A percentile compares a stretch with the other conserved stretches of the same genome.
Conservation (phyloP, 73 alveolate genomes). For the Paramecium primaurelia region DNA sequence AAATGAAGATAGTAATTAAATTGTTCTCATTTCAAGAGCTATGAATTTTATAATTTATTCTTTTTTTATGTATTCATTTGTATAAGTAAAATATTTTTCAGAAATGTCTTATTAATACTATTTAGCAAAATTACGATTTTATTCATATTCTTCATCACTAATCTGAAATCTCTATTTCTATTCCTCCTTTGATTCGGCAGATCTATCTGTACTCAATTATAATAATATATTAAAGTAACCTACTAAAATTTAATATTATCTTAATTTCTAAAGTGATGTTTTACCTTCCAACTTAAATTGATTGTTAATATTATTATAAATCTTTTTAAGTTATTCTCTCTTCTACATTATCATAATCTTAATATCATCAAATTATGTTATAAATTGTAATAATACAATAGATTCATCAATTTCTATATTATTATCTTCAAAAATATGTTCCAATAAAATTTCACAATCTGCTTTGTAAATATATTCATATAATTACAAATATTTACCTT, state of each 20-base stretch:
- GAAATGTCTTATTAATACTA: background rate
- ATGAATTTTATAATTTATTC: background rate
- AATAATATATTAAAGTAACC: background rate
- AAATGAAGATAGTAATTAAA: background rate
- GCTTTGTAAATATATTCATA: background rate
- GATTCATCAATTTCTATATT: background rate
- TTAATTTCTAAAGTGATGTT: background rate
- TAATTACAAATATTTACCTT: background rate
- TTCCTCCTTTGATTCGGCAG: background rate
- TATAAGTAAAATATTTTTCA: background rate
- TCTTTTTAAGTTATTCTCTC: background rate
- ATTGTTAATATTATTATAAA: background rate
- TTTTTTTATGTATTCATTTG: background rate
- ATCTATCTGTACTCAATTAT: background rate
- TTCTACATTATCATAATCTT: background rate
- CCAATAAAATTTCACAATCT: background rate
- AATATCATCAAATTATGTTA: background rate
- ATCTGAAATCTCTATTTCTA: background rate
- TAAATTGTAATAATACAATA: background rate
- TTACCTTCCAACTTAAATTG: background rate
- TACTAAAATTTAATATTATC: background rate
- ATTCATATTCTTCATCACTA: background rate
- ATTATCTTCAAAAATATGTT: background rate
- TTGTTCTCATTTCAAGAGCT: background rate
- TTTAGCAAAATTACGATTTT: background rate